phyloP scores from a whole-genome alignment of 2,329 filamentous ascomycete species.

The Byssochlamys sp. region DNA sequence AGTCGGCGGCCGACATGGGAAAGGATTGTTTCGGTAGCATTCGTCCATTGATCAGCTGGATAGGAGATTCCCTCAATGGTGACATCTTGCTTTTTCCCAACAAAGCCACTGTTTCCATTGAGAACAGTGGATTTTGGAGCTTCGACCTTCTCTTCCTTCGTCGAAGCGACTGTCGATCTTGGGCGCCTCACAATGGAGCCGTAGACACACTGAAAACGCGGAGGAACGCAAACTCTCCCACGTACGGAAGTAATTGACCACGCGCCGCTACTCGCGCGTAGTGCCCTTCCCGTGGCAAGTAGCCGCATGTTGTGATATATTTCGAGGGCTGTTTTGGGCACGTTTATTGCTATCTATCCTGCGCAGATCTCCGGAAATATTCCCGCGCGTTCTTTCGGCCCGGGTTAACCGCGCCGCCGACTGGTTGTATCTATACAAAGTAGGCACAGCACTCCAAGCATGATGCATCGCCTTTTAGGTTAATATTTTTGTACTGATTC shows the following conservation, averaged over 20 bases:
- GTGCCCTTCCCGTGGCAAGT: slow-evolving; percentile 30
- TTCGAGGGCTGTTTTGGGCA: background rate
- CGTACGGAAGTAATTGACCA: slow-evolving; percentile 21
- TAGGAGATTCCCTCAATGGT: slow-evolving; percentile 57
- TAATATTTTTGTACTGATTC: background rate
- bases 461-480: background rate
- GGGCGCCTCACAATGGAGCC: slow-evolving; percentile 15
- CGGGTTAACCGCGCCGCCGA: background rate
- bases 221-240: slow-evolving; percentile 13
- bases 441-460: background rate
- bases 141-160: slow-evolving; percentile 8
- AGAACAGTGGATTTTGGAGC: slow-evolving; percentile 1
- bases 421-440: background rate
- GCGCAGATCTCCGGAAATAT: background rate
- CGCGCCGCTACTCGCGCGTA: slow-evolving; percentile 26
- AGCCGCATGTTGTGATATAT: slow-evolving; percentile 23
- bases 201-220: slow-evolving; percentile 10
- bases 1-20: slow-evolving; percentile 64
- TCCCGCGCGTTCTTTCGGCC: background rate
- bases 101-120: slow-evolving; percentile 4
- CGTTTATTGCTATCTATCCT: background rate
- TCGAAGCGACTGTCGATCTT: slow-evolving; percentile 25
- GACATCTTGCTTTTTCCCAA: slow-evolving; percentile 25
- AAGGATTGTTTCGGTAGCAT: slow-evolving; percentile 66
- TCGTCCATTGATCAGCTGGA: slow-evolving; percentile 70